A percentile compares a stretch with the other conserved stretches of the same genome.
Conservation (phyloP, 2,329 filamentous ascomycete species). For the Pyrenochaeta sp. region DNA sequence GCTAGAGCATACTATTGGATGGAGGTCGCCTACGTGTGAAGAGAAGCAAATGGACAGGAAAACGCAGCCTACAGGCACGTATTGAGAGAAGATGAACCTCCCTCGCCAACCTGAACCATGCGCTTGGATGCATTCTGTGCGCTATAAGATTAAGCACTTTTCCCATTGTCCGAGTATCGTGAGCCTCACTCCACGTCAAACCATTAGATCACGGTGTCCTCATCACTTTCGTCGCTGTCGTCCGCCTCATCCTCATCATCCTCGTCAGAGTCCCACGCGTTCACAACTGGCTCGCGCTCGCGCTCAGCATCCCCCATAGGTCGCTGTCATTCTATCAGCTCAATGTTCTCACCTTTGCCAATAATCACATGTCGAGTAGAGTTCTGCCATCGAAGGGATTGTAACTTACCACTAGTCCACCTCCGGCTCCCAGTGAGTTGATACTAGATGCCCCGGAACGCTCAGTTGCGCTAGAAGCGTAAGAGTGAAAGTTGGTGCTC, state of each 20-base stretch:
- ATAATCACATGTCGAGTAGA: background rate
- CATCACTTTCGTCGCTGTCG: conserved; percentile 48
- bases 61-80: too few relatives aligned
- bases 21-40: too few relatives aligned
- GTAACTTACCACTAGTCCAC: conserved; percentile 26
- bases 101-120: too few relatives aligned
- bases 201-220: conserved; percentile 42
- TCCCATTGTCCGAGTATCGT: background rate
- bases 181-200: too few relatives aligned
- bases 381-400: background rate
- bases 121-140: too few relatives aligned
- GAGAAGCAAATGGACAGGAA: too few relatives aligned
- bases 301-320: conserved; percentile 15
- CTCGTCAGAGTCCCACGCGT: conserved; percentile 20
- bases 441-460: conserved; percentile 29
- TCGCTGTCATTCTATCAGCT: conserved; percentile 7
- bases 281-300: conserved; percentile 3
- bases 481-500: conserved; percentile 22
- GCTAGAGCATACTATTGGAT: too few relatives aligned
- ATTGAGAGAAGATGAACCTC: too few relatives aligned
- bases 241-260: conserved; percentile 40
- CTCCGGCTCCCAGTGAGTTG: background rate
- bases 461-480: conserved; percentile 37
- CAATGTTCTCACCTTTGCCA: background rate
- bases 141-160: background rate